These are phyloP conservation scores for Angomonas deanei DNA, from an alignment of 208 protist genomes.

Conservation along the genomic window DNA sequence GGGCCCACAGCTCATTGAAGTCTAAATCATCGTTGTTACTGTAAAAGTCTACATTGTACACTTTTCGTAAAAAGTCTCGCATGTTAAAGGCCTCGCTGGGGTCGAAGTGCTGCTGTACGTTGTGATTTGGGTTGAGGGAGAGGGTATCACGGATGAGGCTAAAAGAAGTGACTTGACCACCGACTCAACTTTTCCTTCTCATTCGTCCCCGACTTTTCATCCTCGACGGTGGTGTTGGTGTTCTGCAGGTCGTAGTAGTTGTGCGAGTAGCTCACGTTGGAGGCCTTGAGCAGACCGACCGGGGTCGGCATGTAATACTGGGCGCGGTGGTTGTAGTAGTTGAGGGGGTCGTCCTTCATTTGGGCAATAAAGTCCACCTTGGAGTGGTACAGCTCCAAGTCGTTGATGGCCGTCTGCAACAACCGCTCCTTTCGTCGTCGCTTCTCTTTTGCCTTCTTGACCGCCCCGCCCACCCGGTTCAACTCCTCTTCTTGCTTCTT, in stretches of 20 bases:
- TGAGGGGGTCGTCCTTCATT: not conserved
- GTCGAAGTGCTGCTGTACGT: not conserved
- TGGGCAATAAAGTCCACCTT: not conserved
- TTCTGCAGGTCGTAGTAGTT: not conserved
- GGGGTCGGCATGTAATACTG: not conserved
- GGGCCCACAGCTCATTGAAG: too few species aligned
- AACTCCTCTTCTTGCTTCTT: too few species aligned
- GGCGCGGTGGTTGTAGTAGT: not conserved
- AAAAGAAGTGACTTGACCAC: not conserved
- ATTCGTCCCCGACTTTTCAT: not conserved
- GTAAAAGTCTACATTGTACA: too few species aligned
- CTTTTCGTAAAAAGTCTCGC: not conserved
- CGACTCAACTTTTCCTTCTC: not conserved
- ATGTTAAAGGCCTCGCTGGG: not conserved
- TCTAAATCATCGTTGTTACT: too few species aligned
- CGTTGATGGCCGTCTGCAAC: not conserved
- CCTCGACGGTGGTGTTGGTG: not conserved
- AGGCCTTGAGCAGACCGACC: not conserved
- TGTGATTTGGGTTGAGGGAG: not conserved
- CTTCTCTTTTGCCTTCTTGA: too few species aligned
- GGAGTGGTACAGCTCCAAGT: not conserved
- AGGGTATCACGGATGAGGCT: not conserved
- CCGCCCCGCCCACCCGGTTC: too few species aligned
- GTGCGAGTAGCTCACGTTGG: not conserved
- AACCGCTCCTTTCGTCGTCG: too few species aligned